Base-by-base conservation (phyloP, 257 asterid genomes). In the Solanum corneliomulleri region DNA sequence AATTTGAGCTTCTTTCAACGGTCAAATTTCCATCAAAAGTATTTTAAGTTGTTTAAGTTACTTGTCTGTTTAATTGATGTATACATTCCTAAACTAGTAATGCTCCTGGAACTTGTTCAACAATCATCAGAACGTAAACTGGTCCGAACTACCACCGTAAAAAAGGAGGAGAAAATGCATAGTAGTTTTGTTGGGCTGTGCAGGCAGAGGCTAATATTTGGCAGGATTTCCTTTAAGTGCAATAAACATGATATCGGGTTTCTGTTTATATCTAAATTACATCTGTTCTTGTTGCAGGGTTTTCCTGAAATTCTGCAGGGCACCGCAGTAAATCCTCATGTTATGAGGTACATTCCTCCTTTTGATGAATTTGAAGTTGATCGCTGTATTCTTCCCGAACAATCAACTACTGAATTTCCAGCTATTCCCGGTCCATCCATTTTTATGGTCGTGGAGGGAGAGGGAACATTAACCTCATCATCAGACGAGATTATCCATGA, bases 331-430 rank as follows among this genome's bases (percentile, higher is more conserved):
- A 89, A 92, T 87, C 94, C 93, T 25, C 93, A 94, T 42, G 93
- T 93, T 3, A 85, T 86, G 85, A 95, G 93, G 88, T 97, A 92
- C 82, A 86, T 82, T 58, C 98, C 99, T 33, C 99, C 98, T 13
- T 96, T 93, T 70, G 98, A 96, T 41, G 99, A 97, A 86, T 97
- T 97, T 71, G 99, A 97, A 92, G 97, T 97, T 11, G 99, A 97
- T 60, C 90, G 89, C 11, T 94, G 97, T 76, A 89, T 91, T 60
- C 94, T 97, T 83, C 99, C 99, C n/a, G 52, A 81, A 87, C 92
- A 86, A 77, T 82, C 91, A 66, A 89, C 93, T 3, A 89, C 92
- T 33, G 93, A 87, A 31, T 90, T 96, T 47, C 95, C 98, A 3
- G 90, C 93, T 10, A 87, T 89, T 81, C 88, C 91, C 4, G 96